Evolutionary conservation across 108 stramenopile genomes (phyloP).

Genomic region (Cyclostephanos invisitatus): DNA sequence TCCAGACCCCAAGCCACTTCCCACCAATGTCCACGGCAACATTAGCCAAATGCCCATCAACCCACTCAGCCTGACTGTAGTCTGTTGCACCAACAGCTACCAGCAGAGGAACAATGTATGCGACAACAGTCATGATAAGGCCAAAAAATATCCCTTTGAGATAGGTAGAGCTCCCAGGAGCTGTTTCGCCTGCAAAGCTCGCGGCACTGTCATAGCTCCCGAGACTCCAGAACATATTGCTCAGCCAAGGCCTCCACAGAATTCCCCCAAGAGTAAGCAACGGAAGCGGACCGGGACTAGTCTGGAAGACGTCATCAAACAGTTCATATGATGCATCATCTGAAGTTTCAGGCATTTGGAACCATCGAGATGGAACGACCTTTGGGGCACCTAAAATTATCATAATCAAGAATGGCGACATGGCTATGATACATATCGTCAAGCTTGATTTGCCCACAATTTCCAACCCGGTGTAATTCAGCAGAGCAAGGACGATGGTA

Average conservation of each 20-base stretch:
- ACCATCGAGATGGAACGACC: slow-evolving; percentile 84
- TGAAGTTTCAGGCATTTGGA: slow-evolving; percentile 60
- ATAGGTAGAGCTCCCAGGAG: slow-evolving; percentile 75
- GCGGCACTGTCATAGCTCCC: slow-evolving; percentile 90
- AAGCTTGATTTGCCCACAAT: slow-evolving; percentile 86
- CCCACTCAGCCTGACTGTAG: slow-evolving; percentile 65
- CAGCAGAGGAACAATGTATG: slow-evolving; percentile 82
- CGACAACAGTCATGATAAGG: slow-evolving; percentile 66
- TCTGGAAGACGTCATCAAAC: slow-evolving; percentile 56
- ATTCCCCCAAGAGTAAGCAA: slow-evolving; percentile 64
- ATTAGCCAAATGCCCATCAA: slow-evolving; percentile 84
- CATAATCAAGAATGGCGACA: slow-evolving; percentile 91
- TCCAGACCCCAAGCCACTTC: slow-evolving; percentile 92
- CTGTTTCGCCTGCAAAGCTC: slow-evolving; percentile 88
- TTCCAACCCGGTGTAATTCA: slow-evolving; percentile 90
- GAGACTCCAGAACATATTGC: slow-evolving; percentile 96
- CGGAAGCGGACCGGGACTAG: slow-evolving; percentile 46
- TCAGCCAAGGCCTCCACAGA: slow-evolving; percentile 88
- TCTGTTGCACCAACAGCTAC: slow-evolving; percentile 75
- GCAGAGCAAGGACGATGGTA: slow-evolving; percentile 68
- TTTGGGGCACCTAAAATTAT: slow-evolving; percentile 68
- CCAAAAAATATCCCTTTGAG: slow-evolving; percentile 78
- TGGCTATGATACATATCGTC: slow-evolving; percentile 79
- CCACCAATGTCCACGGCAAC: slow-evolving; percentile 83
- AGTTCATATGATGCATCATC: slow-evolving; percentile 20